Percentiles rank a stretch among this genome's conserved stretches.
Evolutionary conservation across 1,284 basidiomycete species (phyloP).

Genomic region (Heterobasidion irregulare): DNA sequence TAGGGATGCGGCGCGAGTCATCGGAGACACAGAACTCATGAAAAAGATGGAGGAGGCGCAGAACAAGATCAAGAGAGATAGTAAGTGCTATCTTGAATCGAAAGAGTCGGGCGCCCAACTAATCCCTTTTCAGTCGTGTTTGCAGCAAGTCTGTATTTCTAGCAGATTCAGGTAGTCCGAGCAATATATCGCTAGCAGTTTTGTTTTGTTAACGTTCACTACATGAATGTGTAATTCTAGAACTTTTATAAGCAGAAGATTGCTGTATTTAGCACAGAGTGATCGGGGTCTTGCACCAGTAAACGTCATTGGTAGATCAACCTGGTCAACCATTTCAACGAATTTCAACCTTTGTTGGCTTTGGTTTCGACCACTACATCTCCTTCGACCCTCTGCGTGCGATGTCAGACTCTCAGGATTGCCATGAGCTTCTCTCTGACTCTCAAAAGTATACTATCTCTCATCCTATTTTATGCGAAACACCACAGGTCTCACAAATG

Average conservation of each 20-base stretch:
- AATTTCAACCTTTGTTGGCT: neutral
- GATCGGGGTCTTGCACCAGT: no score
- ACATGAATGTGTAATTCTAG: neutral
- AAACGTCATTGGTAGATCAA: no score
- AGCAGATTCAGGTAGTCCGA: neutral
- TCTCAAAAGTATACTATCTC: no score
- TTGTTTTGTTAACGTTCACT: neutral
- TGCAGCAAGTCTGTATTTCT: constrained; percentile 83
- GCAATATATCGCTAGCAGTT: neutral
- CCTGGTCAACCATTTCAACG: no score
- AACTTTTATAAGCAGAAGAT: neutral
- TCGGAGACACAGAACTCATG: constrained; percentile 92
- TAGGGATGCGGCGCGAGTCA: constrained; percentile 93
- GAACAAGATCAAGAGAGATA: constrained; percentile 88
- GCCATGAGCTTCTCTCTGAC: no score
- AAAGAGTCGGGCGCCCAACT: neutral
- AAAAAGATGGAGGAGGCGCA: constrained; percentile 98
- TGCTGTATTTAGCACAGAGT: neutral
- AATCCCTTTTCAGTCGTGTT: constrained; percentile 56
- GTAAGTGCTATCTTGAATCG: constrained; percentile 38
- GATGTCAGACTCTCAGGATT: no score
- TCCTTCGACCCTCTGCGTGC: no score
- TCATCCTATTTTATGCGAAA: no score
- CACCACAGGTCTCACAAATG: no score
- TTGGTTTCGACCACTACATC: no score